Base-by-base conservation (phyloP, 495 filamentous ascomycete species). In the Trichocladium uniseriatum region DNA sequence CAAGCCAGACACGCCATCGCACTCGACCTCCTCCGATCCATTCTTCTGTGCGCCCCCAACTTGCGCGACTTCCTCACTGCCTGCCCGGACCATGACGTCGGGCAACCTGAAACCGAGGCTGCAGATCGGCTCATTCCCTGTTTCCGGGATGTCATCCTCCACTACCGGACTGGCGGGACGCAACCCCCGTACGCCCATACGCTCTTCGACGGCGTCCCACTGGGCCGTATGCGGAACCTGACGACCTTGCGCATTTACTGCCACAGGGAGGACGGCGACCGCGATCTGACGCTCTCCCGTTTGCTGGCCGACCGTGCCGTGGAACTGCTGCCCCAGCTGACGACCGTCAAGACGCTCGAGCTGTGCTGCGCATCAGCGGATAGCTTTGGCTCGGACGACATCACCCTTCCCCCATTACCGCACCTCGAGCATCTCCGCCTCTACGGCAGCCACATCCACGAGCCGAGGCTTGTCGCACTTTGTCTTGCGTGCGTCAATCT, bases 171-270 rank as follows among this genome's bases (percentile, higher is more conserved):
- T 13, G 37, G 38, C 2, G 5, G 24, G 7, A 38, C 49, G 5
- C 28, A 43, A 11, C 16, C 21, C 28, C n/a, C 27, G 13, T 38
- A 19, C 20, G 49, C 51, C 9, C 16, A 43, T 8, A 3, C 8
- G 6, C 32, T 51, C 3, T 31, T 51, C 5, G 18, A 39, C 1
- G 55, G 51, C 41, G 47, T 60, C 11, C 54, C 54, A 2, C 45
- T 62, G n/a, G 38, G 57, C 9, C 16, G 20, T 6, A 38, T 56
- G 36, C 43, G 28, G 31, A 60, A 48, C 34, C 37, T 66, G 6
- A 43, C 50, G 1, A 58, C 56, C 9, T 32, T 66, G 20, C 63
- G 63, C 45, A 58, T 66, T 24, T 66, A 66, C 49, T 66, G 63
- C 53, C 56, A 66, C 39, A 21, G 63, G 16, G 61, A 66, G 38